Base-by-base conservation (phyloP, 495 filamentous ascomycete genomes). In the Aspergillus avenaceus region DNA sequence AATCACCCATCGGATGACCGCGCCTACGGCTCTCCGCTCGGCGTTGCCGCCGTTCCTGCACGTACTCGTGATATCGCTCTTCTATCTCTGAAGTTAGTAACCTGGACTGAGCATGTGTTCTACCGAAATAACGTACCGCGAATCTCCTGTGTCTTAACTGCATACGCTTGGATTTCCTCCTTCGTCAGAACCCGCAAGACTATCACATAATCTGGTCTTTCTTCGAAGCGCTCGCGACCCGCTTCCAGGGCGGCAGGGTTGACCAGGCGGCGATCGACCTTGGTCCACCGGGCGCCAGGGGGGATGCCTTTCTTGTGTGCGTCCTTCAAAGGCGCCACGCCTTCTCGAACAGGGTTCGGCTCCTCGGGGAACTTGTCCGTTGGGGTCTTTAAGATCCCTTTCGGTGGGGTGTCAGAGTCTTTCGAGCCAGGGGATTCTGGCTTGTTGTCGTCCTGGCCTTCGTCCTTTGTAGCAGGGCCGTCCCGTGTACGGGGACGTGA, bases 301-400 rank as follows among this genome's bases (percentile, higher is more conserved):
- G 89, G 90, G 46, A 92, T 87, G 19, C 84, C 82, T 53, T 84
- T 74, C 66, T 88, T 86, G 48, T 73, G 66, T 41, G 86, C 83
- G 45, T 91, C 88, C 66, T 92, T 93, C 60, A 91, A 78, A 13
- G 90, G 90, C 4, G 88, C 87, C 12, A 93, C 90, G n/a, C 90
- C 90, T 60, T 95, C 89, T 22, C 90, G 74, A n/a, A 91, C 79
- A 1, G 85, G 82, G 44, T 85, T 81, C 0, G 80, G 76, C 25
- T 95, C 82, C 56, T 93, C 89, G 0, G 89, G 89, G 65, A 95
- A 95, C 53, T 84, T 84, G 19, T 77, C 73, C 3, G 78, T 82
- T 0, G 89, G 88, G 28, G 77, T 69, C 63, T 89, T 88, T 11
- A 95, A 72, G 32, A 87, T 90, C 6, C 84, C 75, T 62, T 84